These are phyloP conservation scores for Gossypium gossypioides DNA, from an alignment of 441 rosid genomes.

Conservation along the genomic window DNA sequence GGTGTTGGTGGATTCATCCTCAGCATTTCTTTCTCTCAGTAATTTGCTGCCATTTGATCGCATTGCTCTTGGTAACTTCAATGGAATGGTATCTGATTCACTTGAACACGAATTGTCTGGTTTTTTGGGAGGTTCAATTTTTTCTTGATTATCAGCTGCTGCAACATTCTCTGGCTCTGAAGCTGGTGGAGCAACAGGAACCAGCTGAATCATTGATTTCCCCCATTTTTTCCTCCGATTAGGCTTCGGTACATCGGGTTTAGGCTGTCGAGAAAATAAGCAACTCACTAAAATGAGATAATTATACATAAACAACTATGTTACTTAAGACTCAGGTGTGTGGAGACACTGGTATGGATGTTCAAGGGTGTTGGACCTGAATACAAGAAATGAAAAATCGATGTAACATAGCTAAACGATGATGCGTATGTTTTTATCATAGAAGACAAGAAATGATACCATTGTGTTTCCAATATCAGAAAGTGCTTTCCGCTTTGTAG, in stretches of 20 bases:
- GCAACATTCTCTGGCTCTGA: constrained; percentile 20
- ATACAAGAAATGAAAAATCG: not conserved
- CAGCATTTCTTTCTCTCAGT: constrained; percentile 79
- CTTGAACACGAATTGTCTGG: constrained; percentile 22
- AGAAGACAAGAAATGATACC: constrained; percentile 26
- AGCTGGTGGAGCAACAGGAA: constrained; percentile 47
- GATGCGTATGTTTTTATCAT: not conserved
- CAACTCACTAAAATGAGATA: not conserved
- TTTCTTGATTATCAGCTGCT: constrained; percentile 14
- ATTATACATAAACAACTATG: not conserved
- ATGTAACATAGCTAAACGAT: not conserved
- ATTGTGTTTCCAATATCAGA: constrained; percentile 75
- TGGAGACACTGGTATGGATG: too few species aligned
- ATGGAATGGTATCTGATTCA: constrained; percentile 32
- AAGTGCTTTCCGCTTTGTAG: constrained; percentile 57
- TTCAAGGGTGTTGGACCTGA: too few species aligned
- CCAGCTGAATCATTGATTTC: constrained; percentile 58
- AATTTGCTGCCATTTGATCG: constrained; percentile 45
- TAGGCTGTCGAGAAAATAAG: constrained; percentile 36
- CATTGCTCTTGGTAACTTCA: constrained; percentile 82
- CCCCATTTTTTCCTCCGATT: constrained; percentile 74
- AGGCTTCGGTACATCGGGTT: constrained; percentile 57
- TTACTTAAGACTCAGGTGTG: too few species aligned
- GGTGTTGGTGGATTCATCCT: constrained; percentile 30
- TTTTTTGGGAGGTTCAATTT: constrained; percentile 21